Percentiles rank a stretch among this genome's conserved stretches.
These are phyloP conservation scores for Baeospora myosura DNA, from an alignment of 1,284 basidiomycete species.

Conservation along the genomic window DNA sequence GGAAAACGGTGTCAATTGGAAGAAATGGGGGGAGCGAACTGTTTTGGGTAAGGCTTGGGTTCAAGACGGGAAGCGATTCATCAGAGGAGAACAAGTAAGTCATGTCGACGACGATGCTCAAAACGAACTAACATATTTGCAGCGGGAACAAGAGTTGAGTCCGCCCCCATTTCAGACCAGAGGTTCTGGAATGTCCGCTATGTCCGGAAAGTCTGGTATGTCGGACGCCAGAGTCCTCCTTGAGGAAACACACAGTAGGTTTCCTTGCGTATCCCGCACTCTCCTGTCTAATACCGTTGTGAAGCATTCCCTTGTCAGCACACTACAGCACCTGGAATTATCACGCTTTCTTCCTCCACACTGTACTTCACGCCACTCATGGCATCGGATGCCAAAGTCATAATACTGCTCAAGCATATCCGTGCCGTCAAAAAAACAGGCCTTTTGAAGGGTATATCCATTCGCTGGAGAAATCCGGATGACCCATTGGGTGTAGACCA, in stretches of 20 bases:
- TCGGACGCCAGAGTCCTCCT: constrained; percentile 13
- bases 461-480: constrained; percentile 34
- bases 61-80: constrained; percentile 33
- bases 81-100: constrained; percentile 30
- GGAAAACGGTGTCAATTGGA: constrained; percentile 35
- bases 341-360: constrained; percentile 43
- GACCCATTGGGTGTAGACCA: constrained; percentile 28
- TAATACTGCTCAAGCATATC: constrained; percentile 39
- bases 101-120: background rate
- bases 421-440: constrained; percentile 53
- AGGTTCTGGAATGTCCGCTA: background rate
- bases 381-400: constrained; percentile 36
- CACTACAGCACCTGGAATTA: constrained; percentile 45
- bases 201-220: constrained; percentile 6
- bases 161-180: too few relatives aligned
- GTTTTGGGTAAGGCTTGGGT: constrained; percentile 37
- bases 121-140: background rate
- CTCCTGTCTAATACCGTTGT: constrained; percentile 7
- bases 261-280: constrained; percentile 4
- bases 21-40: constrained; percentile 45
- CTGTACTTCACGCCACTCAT: constrained; percentile 52
- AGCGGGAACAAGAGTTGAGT: too few relatives aligned
- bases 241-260: constrained; percentile 37
- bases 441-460: constrained; percentile 43
- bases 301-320: constrained; percentile 58